Percentiles rank a stretch among this genome's conserved stretches.
phyloP scores from a whole-genome alignment of 352 stramenopile species.

The Phytopythium montanum region DNA sequence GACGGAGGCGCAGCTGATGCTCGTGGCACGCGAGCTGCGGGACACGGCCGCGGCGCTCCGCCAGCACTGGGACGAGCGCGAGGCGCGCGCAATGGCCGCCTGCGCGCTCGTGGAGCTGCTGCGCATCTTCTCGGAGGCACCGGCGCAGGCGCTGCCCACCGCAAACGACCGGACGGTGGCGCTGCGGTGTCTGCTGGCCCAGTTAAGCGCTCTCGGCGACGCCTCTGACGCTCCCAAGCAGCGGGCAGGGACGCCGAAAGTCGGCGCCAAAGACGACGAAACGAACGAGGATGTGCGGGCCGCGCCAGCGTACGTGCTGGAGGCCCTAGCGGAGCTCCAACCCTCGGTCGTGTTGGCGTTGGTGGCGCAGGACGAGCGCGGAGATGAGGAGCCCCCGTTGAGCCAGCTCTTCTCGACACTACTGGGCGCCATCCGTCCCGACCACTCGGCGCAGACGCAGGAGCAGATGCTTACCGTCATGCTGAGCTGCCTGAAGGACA shows the following conservation, averaged over 20 bases:
- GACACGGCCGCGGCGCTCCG: slow-evolving; percentile 12
- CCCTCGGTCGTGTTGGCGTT: slow-evolving; percentile 45
- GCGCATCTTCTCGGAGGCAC: slow-evolving; percentile 57
- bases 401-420: slow-evolving; percentile 70
- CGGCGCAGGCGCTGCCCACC: slow-evolving; percentile 60
- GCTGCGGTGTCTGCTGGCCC: slow-evolving; percentile 67
- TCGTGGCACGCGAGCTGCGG: slow-evolving; percentile 56
- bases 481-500: slow-evolving; percentile 66
- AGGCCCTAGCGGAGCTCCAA: slow-evolving; percentile 61
- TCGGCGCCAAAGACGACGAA: slow-evolving; percentile 8
- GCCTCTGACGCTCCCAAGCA: not conserved
- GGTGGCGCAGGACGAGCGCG: slow-evolving; percentile 44
- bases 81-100: slow-evolving; percentile 54
- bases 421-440: slow-evolving; percentile 57
- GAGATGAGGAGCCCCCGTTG: slow-evolving; percentile 45
- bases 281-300: slow-evolving; percentile 21
- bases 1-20: slow-evolving; percentile 25
- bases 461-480: slow-evolving; percentile 76
- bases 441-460: slow-evolving; percentile 70
- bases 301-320: slow-evolving; percentile 54
- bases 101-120: slow-evolving; percentile 76
- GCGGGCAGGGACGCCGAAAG: not conserved
- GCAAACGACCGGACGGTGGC: slow-evolving; percentile 51
- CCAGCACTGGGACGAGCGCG: slow-evolving; percentile 35
- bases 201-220: slow-evolving; percentile 33